A percentile compares a stretch with the other conserved stretches of the same genome.
Evolutionary conservation across 345 rosid species (phyloP).

Genomic region (Turnera subulata): DNA sequence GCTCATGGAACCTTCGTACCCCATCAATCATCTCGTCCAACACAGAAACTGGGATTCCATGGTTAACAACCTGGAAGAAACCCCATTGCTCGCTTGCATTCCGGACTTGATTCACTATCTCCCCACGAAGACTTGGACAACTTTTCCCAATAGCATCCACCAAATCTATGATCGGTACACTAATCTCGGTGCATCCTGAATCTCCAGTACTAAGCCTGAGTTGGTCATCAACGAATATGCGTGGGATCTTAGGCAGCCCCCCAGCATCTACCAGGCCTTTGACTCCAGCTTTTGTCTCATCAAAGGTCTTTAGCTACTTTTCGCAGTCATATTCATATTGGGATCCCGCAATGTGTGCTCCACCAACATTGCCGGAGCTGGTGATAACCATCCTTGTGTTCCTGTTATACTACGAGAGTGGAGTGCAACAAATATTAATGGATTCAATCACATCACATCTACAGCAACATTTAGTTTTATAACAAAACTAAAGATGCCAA

Average conservation of each 20-base stretch:
- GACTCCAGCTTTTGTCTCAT: constrained; percentile 6
- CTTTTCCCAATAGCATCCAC: not conserved
- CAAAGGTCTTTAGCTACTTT: not conserved
- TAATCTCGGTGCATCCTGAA: not conserved
- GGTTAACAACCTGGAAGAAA: constrained; percentile 8
- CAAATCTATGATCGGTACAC: constrained; percentile 4
- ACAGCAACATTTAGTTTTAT: too few relatives aligned
- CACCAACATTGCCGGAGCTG: too few relatives aligned
- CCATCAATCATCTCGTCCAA: constrained; percentile 2
- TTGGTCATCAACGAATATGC: not conserved
- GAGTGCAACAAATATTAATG: too few relatives aligned
- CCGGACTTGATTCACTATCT: not conserved
- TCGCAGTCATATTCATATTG: not conserved
- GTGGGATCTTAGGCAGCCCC: not conserved
- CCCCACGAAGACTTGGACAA: not conserved
- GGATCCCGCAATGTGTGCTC: not conserved
- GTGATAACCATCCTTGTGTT: too few relatives aligned
- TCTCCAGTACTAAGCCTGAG: not conserved
- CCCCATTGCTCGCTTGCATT: constrained; percentile 8
- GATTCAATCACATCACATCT: too few relatives aligned
- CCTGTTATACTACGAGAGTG: too few relatives aligned
- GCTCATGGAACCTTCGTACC: not conserved
- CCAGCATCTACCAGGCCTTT: constrained; percentile 2
- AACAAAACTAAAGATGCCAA: too few relatives aligned
- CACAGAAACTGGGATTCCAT: not conserved